phyloP scores from a whole-genome alignment of 176 grass and related monocot species.

The Elaeis guineensis region DNA sequence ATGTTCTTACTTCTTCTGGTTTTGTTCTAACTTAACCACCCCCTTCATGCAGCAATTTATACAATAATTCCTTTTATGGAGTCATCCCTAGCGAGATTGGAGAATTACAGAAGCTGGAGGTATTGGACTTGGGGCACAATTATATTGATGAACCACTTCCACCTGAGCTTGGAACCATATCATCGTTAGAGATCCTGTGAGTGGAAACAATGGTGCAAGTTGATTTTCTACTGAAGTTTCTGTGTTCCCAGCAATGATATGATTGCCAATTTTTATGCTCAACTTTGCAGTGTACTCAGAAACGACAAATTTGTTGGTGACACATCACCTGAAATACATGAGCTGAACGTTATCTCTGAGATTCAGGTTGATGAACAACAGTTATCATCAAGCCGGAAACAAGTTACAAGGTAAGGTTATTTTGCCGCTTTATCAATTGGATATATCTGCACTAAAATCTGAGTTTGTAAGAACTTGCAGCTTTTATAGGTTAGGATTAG shows the following conservation, averaged over 20 bases:
- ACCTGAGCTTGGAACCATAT: constrained; percentile 25
- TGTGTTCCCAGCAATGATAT: not conserved
- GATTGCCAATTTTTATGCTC: not conserved
- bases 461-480: not conserved
- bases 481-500: too few species aligned
- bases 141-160: constrained; percentile 40
- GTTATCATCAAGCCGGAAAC: constrained; percentile 22
- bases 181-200: constrained; percentile 34
- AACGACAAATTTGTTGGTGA: constrained; percentile 27
- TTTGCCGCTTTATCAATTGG: not conserved
- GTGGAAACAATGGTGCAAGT: constrained; percentile 8
- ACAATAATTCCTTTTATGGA: constrained; percentile 49
- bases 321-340: constrained; percentile 10
- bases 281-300: constrained; percentile 30
- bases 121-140: constrained; percentile 51
- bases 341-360: constrained; percentile 20
- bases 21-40: constrained; percentile 1
- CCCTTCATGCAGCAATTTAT: constrained; percentile 26
- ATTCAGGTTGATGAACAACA: constrained; percentile 16
- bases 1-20: too few species aligned
- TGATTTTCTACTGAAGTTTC: constrained; percentile 3
- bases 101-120: constrained; percentile 26
- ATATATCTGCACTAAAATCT: not conserved
- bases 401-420: constrained; percentile 18
- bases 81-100: constrained; percentile 37